Base-by-base conservation (phyloP, 768 basidiomycete species). In the Calocybe cyanea region DNA sequence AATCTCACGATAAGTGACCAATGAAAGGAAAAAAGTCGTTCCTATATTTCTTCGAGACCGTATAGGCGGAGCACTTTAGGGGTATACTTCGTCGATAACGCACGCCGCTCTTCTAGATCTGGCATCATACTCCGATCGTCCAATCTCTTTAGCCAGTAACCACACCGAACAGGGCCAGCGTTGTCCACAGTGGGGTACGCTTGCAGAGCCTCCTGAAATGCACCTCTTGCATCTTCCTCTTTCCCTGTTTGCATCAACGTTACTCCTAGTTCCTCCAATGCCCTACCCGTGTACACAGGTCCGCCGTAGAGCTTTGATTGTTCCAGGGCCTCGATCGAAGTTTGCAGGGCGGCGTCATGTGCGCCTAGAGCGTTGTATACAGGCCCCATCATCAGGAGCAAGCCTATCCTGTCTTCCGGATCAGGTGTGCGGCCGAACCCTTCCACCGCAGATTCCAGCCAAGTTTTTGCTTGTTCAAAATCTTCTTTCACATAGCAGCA, bases 221-320 rank as follows among this genome's bases (percentile, higher is more conserved):
- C 43, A 17, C 28, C 23, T 19, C 15, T 9, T 7, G 48, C 42
- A 20, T 49, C 48, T 7, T 2, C 11, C 1, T 5, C 9, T 10
- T 35, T 38, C 7, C 33, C 18, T 23, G 43, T 25, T 13, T 43
- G 38, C 18, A 31, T 24, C 35, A n/a, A 49, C 32, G 42, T 37
- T 3, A 36, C 1, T 0, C 48, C 43, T 17, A 45, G 19, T n/a
- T 37, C 24, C 36, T 50, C 44, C 17, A 50, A 17, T 10, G 39
- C 19, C 10, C 11, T 1, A 25, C 18, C 30, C 3, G 4, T 13
- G 2, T 7, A 11, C 15, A 18, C 2, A 15, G 43, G 32, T 34
- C 31, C 14, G 7, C 38, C 43, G 17, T 23, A 14, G 6, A 37
- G n/a, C 14, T 17, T 49, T 1, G 8, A 6, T 1, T 25, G 3